A percentile compares a stretch with the other conserved stretches of the same genome.
Conservation (phyloP, 345 rosid genomes). For the Lepidium africanum region DNA sequence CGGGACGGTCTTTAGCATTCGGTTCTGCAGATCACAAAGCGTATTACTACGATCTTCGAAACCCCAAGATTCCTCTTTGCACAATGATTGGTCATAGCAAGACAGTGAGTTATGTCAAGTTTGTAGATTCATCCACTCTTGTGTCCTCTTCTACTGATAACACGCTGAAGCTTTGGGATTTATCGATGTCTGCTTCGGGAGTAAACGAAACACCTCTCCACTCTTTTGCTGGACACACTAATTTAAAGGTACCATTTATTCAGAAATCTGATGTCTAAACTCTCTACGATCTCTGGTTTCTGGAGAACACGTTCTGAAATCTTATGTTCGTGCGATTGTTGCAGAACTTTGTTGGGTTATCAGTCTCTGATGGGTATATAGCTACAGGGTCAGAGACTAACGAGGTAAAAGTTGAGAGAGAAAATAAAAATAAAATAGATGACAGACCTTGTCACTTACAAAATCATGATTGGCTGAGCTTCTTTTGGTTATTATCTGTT, state of each 20-base stretch:
- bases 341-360: conserved; percentile 95
- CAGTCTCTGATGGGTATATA: conserved; percentile 90
- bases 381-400: conserved; percentile 98
- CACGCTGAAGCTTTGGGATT: conserved; percentile 93
- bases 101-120: conserved; percentile 93
- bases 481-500: too few species aligned
- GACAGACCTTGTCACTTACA: background rate
- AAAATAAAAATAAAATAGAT: too few species aligned
- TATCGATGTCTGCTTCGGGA: conserved; percentile 59
- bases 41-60: conserved; percentile 87
- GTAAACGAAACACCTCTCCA: conserved; percentile 68
- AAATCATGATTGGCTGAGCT: too few species aligned
- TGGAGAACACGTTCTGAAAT: background rate
- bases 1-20: conserved; percentile 74
- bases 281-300: background rate
- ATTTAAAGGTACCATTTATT: conserved; percentile 53
- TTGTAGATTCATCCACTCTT: conserved; percentile 58
- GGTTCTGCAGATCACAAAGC: conserved; percentile 94
- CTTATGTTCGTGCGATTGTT: background rate
- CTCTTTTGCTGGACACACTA: conserved; percentile 79
- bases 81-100: conserved; percentile 73
- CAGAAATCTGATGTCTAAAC: too few species aligned
- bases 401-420: conserved; percentile 39
- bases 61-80: conserved; percentile 65
- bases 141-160: conserved; percentile 94